These are phyloP conservation scores for Pyrenophora teres DNA, from an alignment of 2,329 filamentous ascomycete species.

Conservation along the genomic window DNA sequence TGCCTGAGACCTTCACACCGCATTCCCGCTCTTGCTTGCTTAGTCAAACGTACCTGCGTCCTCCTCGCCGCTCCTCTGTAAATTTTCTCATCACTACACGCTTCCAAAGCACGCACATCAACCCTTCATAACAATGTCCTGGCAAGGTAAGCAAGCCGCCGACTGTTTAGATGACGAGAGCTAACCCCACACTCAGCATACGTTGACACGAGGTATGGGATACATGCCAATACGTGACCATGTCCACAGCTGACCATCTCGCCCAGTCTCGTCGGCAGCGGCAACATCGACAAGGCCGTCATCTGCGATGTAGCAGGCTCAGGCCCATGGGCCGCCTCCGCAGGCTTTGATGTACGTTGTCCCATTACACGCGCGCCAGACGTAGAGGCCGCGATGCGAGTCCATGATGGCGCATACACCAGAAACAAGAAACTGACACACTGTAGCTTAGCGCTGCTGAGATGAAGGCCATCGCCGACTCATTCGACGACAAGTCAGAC, in stretches of 20 bases:
- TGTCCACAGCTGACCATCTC: conserved; percentile 19
- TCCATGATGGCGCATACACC: not conserved
- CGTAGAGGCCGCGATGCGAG: not conserved
- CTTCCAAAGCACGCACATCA: conserved; percentile 31
- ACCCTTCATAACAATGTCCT: conserved; percentile 48
- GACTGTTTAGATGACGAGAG: conserved; percentile 9
- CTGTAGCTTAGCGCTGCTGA: conserved; percentile 58
- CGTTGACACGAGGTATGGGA: conserved; percentile 47
- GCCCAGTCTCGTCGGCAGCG: conserved; percentile 49
- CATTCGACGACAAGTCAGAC: conserved; percentile 60
- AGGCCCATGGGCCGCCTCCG: conserved; percentile 79
- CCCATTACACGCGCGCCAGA: conserved; percentile 7
- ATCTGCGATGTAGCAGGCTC: conserved; percentile 56
- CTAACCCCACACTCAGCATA: conserved; percentile 45
- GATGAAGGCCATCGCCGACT: conserved; percentile 59
- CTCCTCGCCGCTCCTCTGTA: conserved; percentile 19
- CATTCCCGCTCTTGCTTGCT: conserved; percentile 28
- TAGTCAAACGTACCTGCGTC: conserved; percentile 32
- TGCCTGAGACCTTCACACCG: conserved; percentile 30
- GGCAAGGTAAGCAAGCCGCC: conserved; percentile 46
- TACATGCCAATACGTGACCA: not conserved
- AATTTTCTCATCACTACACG: conserved; percentile 20
- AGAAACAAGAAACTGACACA: conserved; percentile 15
- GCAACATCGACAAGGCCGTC: conserved; percentile 55
- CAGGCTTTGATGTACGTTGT: conserved; percentile 74